phyloP scores from a whole-genome alignment of 164 flowering plant species.

The Pachysandra terminalis region DNA sequence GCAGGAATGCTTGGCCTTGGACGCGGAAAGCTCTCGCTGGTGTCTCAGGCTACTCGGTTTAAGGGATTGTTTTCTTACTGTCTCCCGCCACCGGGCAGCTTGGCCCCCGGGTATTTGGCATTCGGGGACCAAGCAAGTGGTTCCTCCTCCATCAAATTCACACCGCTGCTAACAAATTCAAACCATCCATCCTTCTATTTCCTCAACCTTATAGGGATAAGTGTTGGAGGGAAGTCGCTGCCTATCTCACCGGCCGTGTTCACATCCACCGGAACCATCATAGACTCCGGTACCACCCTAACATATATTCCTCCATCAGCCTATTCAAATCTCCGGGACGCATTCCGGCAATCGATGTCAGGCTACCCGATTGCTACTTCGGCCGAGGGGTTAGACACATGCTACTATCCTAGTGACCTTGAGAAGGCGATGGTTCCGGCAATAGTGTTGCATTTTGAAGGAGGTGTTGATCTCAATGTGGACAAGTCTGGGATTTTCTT shows the following conservation, averaged over 20 bases:
- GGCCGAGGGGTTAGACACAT: conserved; percentile 57
- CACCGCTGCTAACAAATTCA: conserved; percentile 15
- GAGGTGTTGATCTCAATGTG: conserved; percentile 20
- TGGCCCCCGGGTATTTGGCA: conserved; percentile 35
- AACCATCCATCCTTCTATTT: conserved; percentile 29
- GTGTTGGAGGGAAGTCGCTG: conserved; percentile 12
- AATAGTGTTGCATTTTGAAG: conserved; percentile 21
- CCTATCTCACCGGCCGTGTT: conserved; percentile 23
- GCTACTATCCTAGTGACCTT: conserved; percentile 41
- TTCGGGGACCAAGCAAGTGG: conserved; percentile 21
- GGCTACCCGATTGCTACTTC: conserved; percentile 32
- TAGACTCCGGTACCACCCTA: conserved; percentile 68
- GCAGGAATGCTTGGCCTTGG: conserved; percentile 60
- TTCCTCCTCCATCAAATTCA: conserved; percentile 8
- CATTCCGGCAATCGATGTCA: conserved; percentile 42
- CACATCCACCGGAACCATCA: too few relatives aligned
- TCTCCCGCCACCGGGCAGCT: conserved; percentile 36
- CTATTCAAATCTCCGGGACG: conserved; percentile 33
- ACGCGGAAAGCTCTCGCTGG: conserved; percentile 34
- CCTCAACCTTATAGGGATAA: conserved; percentile 24
- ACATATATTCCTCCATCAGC: conserved; percentile 47
- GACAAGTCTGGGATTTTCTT: conserved; percentile 24
- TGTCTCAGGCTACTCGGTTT: conserved; percentile 43
- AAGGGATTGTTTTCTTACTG: conserved; percentile 49
- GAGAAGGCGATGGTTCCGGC: conserved; percentile 17